Base-by-base conservation (phyloP, 2,329 filamentous ascomycete genomes). In the Cordyceps militaris region DNA sequence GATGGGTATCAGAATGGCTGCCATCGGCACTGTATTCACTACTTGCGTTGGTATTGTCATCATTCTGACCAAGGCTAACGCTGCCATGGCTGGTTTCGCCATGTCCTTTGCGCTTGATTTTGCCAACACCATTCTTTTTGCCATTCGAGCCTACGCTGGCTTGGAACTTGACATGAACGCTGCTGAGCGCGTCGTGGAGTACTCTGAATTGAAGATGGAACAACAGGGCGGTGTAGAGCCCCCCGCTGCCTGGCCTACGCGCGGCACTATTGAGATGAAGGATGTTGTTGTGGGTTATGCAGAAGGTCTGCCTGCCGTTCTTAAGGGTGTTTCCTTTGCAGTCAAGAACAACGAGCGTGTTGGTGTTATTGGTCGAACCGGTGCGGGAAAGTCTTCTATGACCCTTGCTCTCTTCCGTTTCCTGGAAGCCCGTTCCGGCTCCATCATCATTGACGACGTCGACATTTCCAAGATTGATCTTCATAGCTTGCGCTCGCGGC, bases 121-220 rank as follows among this genome's bases (percentile, higher is more conserved):
- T 66, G 81, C 85, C 0, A 71, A 71, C 16, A 77, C 78, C 8
- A 80, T 91, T 56, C 80, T 86, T 50, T 88, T 82, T 80, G 79
- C 82, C 0, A 80, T 91, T 38, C 78, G 86, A 1, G 75, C 84
- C 57, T 90, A 89, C 66, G 80, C 87, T 0, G 85, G 83, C 61
- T 73, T 91, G 21, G 89, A 93, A 67, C 74, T 92, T 4, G 83
- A 89, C 65, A 91, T 92, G 86, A 91, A 91, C 65, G 82, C 87
- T 0, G 84, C 85, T 0, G 89, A 93, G 71, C 79, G 89, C 30
- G 83, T 93, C 26, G 75, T 90, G 4, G 89, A 92, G 67, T 93
- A 92, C 68, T 81, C 84, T 0, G 81, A 85, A 49, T 76, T 91
- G 9, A 74, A 81, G 32, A 90, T 82, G 0, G 88, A 91, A 67